phyloP scores from a whole-genome alignment of 1,284 basidiomycete genomes.

The Cryptococcus depauperatus region DNA sequence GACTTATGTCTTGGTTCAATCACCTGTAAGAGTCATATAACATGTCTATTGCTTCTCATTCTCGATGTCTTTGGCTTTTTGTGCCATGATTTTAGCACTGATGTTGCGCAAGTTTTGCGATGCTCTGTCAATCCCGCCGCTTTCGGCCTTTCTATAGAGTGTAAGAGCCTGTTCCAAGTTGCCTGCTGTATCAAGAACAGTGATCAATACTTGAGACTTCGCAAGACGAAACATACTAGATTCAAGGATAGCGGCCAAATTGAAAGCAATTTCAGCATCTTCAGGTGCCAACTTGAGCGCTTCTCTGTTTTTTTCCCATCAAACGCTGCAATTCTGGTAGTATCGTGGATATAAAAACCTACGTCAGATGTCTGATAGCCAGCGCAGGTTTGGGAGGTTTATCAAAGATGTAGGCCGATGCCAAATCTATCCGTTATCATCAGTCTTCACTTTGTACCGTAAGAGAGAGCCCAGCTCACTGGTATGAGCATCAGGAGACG shows the following conservation, averaged over 20 bases:
- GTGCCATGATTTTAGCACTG: slow-evolving; percentile 37
- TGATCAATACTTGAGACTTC: background rate
- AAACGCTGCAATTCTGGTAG: slow-evolving; percentile 2
- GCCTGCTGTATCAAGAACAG: slow-evolving; percentile 26
- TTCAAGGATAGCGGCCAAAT: slow-evolving; percentile 56
- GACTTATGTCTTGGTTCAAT: too few relatives aligned
- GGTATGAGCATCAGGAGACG: slow-evolving; percentile 85
- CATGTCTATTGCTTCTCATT: background rate
- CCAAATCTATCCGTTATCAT: slow-evolving; percentile 57
- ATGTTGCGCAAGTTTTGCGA: slow-evolving; percentile 43
- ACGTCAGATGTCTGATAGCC: slow-evolving; percentile 80
- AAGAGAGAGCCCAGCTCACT: slow-evolving; percentile 52
- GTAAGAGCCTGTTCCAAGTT: slow-evolving; percentile 40
- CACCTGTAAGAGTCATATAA: too few relatives aligned
- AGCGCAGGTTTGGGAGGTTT: slow-evolving; percentile 77
- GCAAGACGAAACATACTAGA: slow-evolving; percentile 29
- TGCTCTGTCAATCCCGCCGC: slow-evolving; percentile 42
- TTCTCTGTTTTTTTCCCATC: slow-evolving; percentile 56
- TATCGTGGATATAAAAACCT: slow-evolving; percentile 42
- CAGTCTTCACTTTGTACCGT: background rate
- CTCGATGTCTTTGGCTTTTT: slow-evolving; percentile 11
- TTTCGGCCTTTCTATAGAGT: slow-evolving; percentile 40
- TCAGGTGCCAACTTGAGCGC: slow-evolving; percentile 78
- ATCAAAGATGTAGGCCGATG: slow-evolving; percentile 87
- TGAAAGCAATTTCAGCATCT: slow-evolving; percentile 91